Base-by-base conservation (phyloP, 2,329 filamentous ascomycete species). In the Colletotrichum theobromicola region DNA sequence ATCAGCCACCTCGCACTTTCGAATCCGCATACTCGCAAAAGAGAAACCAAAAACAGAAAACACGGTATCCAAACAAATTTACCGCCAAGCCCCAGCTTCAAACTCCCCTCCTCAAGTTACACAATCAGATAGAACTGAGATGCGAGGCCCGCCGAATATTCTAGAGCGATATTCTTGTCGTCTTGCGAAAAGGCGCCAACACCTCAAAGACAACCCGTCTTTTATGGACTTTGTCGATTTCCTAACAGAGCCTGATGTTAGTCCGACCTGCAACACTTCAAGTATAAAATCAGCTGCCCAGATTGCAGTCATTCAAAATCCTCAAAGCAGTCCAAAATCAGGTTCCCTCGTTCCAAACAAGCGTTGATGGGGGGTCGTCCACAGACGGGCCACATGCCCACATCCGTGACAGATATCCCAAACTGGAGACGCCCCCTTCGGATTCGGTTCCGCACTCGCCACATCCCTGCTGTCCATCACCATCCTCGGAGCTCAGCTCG, bases 221-320 rank as follows among this genome's bases (percentile, higher is more conserved):
- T 46, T 46, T 21, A 46, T 21, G n/a, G n/a, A n/a, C n/a, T n/a
- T n/a, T n/a, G n/a, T n/a, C n/a, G 15, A 35, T 0, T 6, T 34
- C 0, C 13, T 6, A 0, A 0, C 32, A 35, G 34, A 35, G 34
- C 34, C 34, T 6, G 15, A 34, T 15, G n/a, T n/a, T n/a, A n/a
- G n/a, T 6, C 12, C 32, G 3, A 34, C 32, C 32, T 15, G 15
- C 32, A 6, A 34, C 32, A 13, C 32, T 34, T 1, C 2, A n/a
- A n/a, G 32, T 15, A 34, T 34, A 34, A 15, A 34, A 34, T 12
- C 4, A 34, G 10, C 1, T 18, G 2, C 8, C 35, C 2, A 18
- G 4, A 3, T 4, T 7, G 18, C n/a, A 37, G 35, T 4, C n/a
- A n/a, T n/a, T n/a, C n/a, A n/a, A n/a, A n/a, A n/a, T n/a, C n/a